A percentile compares a stretch with the other conserved stretches of the same genome.
Conservation (phyloP, 176 grass and related monocot genomes). For the Triticum aestivum region IWGSC_CS_RefSeq_v2.1 NC_057806.1:642867273-642867772, state of each 20-base stretch:
- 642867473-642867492: neutral
- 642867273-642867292: slow-evolving; percentile 50
- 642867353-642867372: neutral
- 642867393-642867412: slow-evolving; percentile 53
- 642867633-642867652: slow-evolving; percentile 66
- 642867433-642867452: neutral
- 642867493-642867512: neutral
- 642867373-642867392: slow-evolving; percentile 1
- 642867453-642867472: neutral
- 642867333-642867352: slow-evolving; percentile 47
- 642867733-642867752: slow-evolving; percentile 9
- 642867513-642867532: neutral
- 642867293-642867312: slow-evolving; percentile 35
- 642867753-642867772: slow-evolving; percentile 45
- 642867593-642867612: slow-evolving; percentile 27
- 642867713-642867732: neutral
- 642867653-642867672: slow-evolving; percentile 52
- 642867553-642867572: neutral
- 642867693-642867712: slow-evolving; percentile 22
- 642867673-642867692: neutral
- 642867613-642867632: slow-evolving; percentile 17
- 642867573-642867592: neutral
- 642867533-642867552: neutral
- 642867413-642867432: slow-evolving; percentile 4
- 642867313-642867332: slow-evolving; percentile 49